Evolutionary conservation across 345 rosid genomes (phyloP).

Genomic region (Kernera saxatilis): DNA sequence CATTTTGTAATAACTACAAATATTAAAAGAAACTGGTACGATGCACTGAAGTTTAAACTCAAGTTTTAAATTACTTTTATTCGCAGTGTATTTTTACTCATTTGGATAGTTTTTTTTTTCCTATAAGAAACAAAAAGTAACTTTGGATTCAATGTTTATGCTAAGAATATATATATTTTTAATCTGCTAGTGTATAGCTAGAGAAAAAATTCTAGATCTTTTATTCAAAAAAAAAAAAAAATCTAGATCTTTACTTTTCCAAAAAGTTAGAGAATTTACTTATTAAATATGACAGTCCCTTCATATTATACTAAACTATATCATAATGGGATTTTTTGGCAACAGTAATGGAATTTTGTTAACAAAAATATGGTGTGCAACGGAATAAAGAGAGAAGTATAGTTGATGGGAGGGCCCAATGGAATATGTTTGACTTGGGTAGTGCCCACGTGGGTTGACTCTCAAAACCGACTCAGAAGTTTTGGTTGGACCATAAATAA

Average conservation of each 20-base stretch:
- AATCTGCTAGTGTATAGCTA: neutral
- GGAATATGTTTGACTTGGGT: constrained; percentile 23
- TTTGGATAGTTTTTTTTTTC: neutral
- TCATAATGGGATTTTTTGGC: neutral
- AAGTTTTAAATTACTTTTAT: neutral
- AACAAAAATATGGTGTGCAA: constrained; percentile 13
- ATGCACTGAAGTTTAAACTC: neutral
- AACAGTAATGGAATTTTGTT: constrained; percentile 4
- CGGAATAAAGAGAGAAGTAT: constrained; percentile 2
- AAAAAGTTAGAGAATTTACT: neutral
- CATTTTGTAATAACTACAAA: neutral
- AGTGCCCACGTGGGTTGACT: constrained; percentile 33
- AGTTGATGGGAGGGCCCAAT: neutral
- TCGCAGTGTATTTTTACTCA: neutral
- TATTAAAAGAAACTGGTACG: neutral
- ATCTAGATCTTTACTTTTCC: neutral
- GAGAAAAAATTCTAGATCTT: neutral
- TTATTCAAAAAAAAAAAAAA: too few species aligned
- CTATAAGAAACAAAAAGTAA: neutral
- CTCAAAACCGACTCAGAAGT: constrained; percentile 13
- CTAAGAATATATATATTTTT: neutral
- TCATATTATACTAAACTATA: neutral
- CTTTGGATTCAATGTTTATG: neutral
- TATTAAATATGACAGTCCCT: neutral
- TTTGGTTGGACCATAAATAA: constrained; percentile 18